Conservation (phyloP, 164 flowering plant genomes). For the Stephania cephalantha region DNA sequence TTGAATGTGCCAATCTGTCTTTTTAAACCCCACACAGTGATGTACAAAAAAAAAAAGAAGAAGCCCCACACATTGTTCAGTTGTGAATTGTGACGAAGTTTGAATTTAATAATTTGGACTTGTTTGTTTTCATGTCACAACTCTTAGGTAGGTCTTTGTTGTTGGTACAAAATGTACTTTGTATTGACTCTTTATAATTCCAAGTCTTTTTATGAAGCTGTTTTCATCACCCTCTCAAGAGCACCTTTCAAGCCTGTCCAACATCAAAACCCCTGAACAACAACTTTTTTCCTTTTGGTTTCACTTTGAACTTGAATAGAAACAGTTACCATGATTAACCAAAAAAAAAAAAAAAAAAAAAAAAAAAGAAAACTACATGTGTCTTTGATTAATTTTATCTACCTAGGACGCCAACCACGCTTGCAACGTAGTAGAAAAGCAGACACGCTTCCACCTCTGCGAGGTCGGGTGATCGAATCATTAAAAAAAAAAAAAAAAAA, state of each 20-base stretch:
- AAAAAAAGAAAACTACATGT: no score
- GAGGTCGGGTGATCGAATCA: no score
- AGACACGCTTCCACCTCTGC: no score
- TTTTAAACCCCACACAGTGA: not conserved
- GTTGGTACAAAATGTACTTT: not conserved
- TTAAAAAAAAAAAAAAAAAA: no score
- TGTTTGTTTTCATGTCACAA: not conserved
- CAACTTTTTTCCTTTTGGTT: not conserved
- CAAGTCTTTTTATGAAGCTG: not conserved
- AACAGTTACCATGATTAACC: no score
- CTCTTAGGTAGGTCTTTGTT: not conserved
- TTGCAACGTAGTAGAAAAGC: no score
- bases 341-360: no score
- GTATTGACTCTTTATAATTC: not conserved
- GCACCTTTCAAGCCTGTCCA: slow-evolving; percentile 1
- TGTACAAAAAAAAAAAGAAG: no score
- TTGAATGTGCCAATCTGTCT: not conserved
- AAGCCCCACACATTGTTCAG: not conserved
- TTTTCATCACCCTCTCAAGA: not conserved
- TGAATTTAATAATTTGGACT: not conserved
- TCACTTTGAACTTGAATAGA: no score
- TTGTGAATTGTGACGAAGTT: not conserved
- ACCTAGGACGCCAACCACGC: no score
- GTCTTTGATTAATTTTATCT: no score
- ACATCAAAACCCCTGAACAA: not conserved